Conservation (phyloP, 1,284 basidiomycete species). For the Acaromyces ingoldii region DNA sequence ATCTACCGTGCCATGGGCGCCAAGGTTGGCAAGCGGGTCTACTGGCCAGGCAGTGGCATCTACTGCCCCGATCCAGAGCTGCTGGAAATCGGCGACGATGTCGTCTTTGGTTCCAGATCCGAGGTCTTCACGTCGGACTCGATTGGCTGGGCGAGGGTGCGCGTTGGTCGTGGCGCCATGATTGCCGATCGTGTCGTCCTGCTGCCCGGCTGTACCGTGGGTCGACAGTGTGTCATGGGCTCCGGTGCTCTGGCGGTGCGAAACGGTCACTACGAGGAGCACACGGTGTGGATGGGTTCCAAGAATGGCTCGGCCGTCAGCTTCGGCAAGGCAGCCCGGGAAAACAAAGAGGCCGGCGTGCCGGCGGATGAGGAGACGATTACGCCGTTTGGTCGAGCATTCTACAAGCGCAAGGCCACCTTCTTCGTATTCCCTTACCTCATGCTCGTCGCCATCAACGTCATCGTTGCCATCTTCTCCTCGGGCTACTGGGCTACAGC, state of each 20-base stretch:
- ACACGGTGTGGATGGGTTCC: conserved; percentile 50
- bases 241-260: conserved; percentile 48
- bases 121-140: conserved; percentile 50
- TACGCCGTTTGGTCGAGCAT: conserved; percentile 50
- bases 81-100: conserved; percentile 50
- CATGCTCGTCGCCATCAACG: conserved; percentile 47
- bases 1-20: conserved; percentile 51
- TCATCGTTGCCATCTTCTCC: conserved; percentile 41
- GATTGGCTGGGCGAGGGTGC: conserved; percentile 49
- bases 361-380: conserved; percentile 42
- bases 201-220: conserved; percentile 46
- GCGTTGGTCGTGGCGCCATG: conserved; percentile 50
- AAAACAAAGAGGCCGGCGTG: conserved; percentile 26
- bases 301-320: conserved; percentile 52
- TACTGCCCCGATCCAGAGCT: conserved; percentile 51
- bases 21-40: conserved; percentile 48
- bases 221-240: conserved; percentile 50
- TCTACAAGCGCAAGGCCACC: conserved; percentile 50
- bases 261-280: conserved; percentile 49
- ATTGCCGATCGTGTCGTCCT: conserved; percentile 51
- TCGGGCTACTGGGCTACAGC: conserved; percentile 49
- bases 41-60: conserved; percentile 51
- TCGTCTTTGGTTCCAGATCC: conserved; percentile 50
- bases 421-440: conserved; percentile 51
- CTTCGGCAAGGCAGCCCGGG: conserved; percentile 41